These are phyloP conservation scores for Pseudogymnoascus sp. DNA, from an alignment of 2,329 filamentous ascomycete genomes.

Conservation along the genomic window DNA sequence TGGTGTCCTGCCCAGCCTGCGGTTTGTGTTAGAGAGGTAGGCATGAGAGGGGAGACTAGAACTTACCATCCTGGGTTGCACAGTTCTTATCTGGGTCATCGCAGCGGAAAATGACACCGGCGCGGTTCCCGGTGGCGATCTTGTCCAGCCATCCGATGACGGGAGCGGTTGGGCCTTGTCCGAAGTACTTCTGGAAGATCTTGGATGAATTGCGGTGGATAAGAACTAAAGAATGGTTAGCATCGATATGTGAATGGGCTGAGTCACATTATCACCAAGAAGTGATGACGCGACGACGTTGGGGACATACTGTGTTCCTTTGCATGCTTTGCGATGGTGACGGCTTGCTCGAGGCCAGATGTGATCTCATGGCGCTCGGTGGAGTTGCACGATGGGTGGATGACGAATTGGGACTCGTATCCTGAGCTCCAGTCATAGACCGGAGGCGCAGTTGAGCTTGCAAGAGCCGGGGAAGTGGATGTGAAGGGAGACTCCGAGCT, in stretches of 20 bases:
- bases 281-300: constrained; percentile 16
- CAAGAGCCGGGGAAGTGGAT: not conserved
- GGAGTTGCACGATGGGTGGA: constrained; percentile 59
- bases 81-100: constrained; percentile 63
- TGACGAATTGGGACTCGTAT: constrained; percentile 31
- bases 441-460: not conserved
- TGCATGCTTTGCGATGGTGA: constrained; percentile 51
- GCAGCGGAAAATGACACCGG: constrained; percentile 54
- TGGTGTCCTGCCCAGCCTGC: constrained; percentile 60
- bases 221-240: constrained; percentile 31
- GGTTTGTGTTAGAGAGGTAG: not conserved
- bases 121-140: constrained; percentile 50
- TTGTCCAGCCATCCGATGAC: constrained; percentile 56
- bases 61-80: constrained; percentile 36
- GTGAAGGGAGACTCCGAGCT: not conserved
- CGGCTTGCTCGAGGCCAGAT: constrained; percentile 49
- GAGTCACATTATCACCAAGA: constrained; percentile 12
- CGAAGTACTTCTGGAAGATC: constrained; percentile 60
- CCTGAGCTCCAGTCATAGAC: constrained; percentile 6
- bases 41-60: not conserved
- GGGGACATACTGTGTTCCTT: constrained; percentile 42
- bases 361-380: constrained; percentile 51
- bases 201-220: constrained; percentile 49
- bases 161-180: constrained; percentile 47
- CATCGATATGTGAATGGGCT: not conserved